Base-by-base conservation (phyloP, 2,329 filamentous ascomycete genomes). In the Metarhizium album region DNA sequence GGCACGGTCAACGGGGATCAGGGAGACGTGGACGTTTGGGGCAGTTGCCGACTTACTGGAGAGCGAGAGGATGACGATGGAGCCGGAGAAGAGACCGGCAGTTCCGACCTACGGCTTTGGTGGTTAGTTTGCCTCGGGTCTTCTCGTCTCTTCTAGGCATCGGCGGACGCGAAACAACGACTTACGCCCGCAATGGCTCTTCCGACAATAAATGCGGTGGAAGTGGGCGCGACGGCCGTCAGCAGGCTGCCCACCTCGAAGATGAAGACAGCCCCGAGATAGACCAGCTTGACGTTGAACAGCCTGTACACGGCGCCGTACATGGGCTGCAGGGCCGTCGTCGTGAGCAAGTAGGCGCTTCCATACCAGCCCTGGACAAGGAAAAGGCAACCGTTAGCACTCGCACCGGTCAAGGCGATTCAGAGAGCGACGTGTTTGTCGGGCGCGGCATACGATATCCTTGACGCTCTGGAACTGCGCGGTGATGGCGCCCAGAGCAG, bases 401-500 rank as follows among this genome's bases (percentile, higher is more conserved):
- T 40, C 4, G n/a, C n/a, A 5, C 20, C 8, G 2, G n/a, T 11
- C 18, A 6, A 40, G 16, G 8, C 37, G 18, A 20, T 27, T 42
- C 23, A 23, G 22, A 48, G 16, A 46, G 24, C 31, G 18, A 33
- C 2, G 42, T 50, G 68, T n/a, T 29, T 29, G 6, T 13, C 29
- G 22, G 16, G 13, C 27, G 42, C 27, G 42, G 8, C 2, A 14
- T 50, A 68, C 73, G 54, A 76, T 74, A 50, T 76, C 74, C 55
- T 69, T 68, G 35, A 73, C 67, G 46, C 67, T 72, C 42, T 58
- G 52, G 48, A 70, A 76, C 46, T 74, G 62, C 1, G 63, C 62
- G 0, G 74, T 76, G 55, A 78, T 79, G 58, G 74, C 72, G 20
- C 74, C 73, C 18, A 78, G 67, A 1, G 75, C 75, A 14, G 75